Evolutionary conservation across 2,329 filamentous ascomycete genomes (phyloP), one percentile per base, ranked within the genome.

Genomic region (Chrysoporthe puriensis): DNA sequence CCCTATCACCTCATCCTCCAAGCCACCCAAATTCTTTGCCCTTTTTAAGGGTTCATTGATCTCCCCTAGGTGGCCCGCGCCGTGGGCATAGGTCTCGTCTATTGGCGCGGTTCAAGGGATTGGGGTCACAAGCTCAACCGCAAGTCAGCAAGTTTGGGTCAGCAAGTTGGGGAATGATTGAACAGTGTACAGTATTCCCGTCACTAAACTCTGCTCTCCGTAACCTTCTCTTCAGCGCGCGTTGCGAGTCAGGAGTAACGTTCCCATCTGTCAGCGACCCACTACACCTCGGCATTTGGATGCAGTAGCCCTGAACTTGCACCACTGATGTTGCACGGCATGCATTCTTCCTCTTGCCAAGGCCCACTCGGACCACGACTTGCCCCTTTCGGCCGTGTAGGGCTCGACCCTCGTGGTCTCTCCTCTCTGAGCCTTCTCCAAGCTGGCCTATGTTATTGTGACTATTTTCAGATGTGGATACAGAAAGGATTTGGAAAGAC

Each of bases 41-140:
- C 32, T 2, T 16, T 13, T 54, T 7, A 18, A 32, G 16, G 26
- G 32, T 54, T 13, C 21, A 26, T 11, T 54, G 50, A 54, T 26
- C 50, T 54, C n/a, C 13, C 13, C 54, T 11, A 14, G 3, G 13
- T 34, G 54, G 54, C 21, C 14, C 32, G 16, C 36, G 32, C 54
- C 26, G 54, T 36, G 54, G n/a, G 54, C 26, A 14, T 57, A 32
- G n/a, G 6, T 32, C 16, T 40, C 54, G 18, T 16, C 32, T 16
- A 57, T 57, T 57, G 54, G 54, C 34, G 54, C 54, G 54, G 32
- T 40, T 57, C 54, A 14, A 11, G 32, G 13, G 9, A 36, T 56
- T 16, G 52, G 52, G 52, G 26, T 56, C 52, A 36, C 52, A 14
- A 18, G 4, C 26, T 56, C 32, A 52, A 52, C 3, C 11, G 13